Percentiles rank a stretch among this genome's conserved stretches.
phyloP scores from a whole-genome alignment of 1,284 basidiomycete genomes.

The Ustilago bromivora region DNA sequence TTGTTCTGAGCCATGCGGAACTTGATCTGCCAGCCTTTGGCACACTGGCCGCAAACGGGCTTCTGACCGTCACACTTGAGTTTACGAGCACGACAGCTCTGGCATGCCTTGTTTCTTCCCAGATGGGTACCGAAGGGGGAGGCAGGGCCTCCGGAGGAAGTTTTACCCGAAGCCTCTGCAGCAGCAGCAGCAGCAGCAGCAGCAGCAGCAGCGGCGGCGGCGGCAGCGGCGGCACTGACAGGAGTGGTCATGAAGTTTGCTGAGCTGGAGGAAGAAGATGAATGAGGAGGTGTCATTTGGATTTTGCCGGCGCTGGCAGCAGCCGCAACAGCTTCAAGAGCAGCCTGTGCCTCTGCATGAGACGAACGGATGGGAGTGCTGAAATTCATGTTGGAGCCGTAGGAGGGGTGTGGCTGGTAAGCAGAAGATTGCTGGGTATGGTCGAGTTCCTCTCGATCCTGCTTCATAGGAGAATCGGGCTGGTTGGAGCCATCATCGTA shows the following conservation, averaged over 20 bases:
- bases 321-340: conserved; percentile 48
- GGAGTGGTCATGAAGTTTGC: conserved; percentile 36
- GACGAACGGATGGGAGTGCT: conserved; percentile 41
- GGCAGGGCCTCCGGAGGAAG: conserved; percentile 20
- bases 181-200: conserved; percentile 37
- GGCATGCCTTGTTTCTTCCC: conserved; percentile 60
- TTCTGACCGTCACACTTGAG: conserved; percentile 62
- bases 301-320: conserved; percentile 48
- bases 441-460: conserved; percentile 31
- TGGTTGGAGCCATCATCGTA: conserved; percentile 27
- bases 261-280: conserved; percentile 33
- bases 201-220: conserved; percentile 39
- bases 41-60: conserved; percentile 60
- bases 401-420: conserved; percentile 33
- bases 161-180: conserved; percentile 14
- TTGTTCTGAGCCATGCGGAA: conserved; percentile 55
- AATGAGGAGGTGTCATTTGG: conserved; percentile 41
- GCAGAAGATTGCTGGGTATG: conserved; percentile 22
- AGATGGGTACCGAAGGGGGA: conserved; percentile 60
- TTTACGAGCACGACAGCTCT: conserved; percentile 60
- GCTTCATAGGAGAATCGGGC: conserved; percentile 19
- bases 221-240: conserved; percentile 39
- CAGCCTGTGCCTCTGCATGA: conserved; percentile 52
- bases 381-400: conserved; percentile 33
- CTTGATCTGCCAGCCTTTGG: conserved; percentile 60